Evolutionary conservation across 2,329 filamentous ascomycete genomes (phyloP), one percentile per base, ranked within the genome.

Genomic region (Cladophialophora immunda): DNA sequence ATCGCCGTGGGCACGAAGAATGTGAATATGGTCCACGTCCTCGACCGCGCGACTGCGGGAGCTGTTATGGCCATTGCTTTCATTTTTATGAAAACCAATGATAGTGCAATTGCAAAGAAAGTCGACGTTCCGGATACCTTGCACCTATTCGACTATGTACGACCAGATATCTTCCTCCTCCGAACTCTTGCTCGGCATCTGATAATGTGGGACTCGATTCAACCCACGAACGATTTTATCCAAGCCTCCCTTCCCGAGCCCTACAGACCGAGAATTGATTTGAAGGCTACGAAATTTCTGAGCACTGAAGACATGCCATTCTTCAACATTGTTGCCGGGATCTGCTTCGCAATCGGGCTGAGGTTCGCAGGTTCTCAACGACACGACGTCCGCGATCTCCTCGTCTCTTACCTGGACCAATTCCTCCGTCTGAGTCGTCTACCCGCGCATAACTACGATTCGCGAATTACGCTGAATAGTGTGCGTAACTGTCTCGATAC

Each of bases 71-170:
- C 95, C 0, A 85, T 97, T 66, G 88, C 93, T 1, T 85, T 99
- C 62, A 94, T 99, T 34, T 99, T 94, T 78, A 95, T 99, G 92
- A 98, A 98, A 79, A 95, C 94, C 0, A 92, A 96, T 70, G 92
- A 99, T 75, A 86, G 88, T 66, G 89, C 92, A 17, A 87, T 99
- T 22, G 95, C 95, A 3, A 88, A 90, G 64, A 98, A 97, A 81
- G 90, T 99, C 60, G 93, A 98, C 76, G 89, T 98, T 0, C 96
- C 96, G 0, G 91, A 97, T 71, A 96, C 95, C 0, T 82, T 92
- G 29, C 85, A 95, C 36, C 94, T 98, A 72, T 98, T 97, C 76
- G 95, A 98, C 76, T 97, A 98, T 76, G 90, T 98, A 19, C 89
- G 95, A 2, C 95, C 95, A 0, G 95, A 99, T 75, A 89, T 97